A percentile compares a stretch with the other conserved stretches of the same genome.
These are phyloP conservation scores for Kwoniella dendrophila DNA, from an alignment of 768 basidiomycete species.

Conservation along the genomic window DNA sequence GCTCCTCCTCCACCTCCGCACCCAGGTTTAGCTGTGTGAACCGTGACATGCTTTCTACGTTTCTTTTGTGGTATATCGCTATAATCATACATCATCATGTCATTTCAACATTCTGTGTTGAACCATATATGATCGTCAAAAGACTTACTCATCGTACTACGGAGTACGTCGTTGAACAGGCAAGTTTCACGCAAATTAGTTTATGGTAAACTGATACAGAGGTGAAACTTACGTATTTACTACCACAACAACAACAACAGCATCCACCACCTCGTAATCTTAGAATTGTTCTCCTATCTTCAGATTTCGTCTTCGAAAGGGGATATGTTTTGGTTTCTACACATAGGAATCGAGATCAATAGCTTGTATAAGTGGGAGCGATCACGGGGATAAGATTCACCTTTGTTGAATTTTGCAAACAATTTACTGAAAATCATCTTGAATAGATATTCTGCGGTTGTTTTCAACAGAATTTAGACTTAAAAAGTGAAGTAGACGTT, in stretches of 20 bases:
- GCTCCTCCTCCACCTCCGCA: too few species aligned
- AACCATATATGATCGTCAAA: background rate
- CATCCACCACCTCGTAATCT: background rate
- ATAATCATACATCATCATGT: background rate
- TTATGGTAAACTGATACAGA: background rate
- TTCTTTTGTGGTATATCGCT: too few species aligned
- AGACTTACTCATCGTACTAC: conserved; percentile 1
- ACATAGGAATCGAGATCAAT: background rate
- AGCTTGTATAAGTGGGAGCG: too few species aligned
- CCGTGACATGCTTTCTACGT: too few species aligned
- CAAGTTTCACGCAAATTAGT: background rate
- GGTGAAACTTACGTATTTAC: background rate
- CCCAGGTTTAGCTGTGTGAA: too few species aligned
- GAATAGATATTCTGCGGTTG: too few species aligned
- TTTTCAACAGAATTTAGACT: too few species aligned
- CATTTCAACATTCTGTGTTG: background rate
- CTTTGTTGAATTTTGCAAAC: too few species aligned
- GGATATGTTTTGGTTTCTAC: background rate
- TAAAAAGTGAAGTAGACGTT: too few species aligned
- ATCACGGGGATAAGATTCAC: too few species aligned
- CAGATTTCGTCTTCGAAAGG: background rate
- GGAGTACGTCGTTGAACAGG: background rate
- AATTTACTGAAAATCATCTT: too few species aligned
- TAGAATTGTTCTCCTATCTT: background rate
- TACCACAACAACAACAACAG: conserved; percentile 4